Evolutionary conservation across 768 basidiomycete species (phyloP), one percentile per base, ranked within the genome.

Genomic region (Pleurotus tuber-regium): DNA sequence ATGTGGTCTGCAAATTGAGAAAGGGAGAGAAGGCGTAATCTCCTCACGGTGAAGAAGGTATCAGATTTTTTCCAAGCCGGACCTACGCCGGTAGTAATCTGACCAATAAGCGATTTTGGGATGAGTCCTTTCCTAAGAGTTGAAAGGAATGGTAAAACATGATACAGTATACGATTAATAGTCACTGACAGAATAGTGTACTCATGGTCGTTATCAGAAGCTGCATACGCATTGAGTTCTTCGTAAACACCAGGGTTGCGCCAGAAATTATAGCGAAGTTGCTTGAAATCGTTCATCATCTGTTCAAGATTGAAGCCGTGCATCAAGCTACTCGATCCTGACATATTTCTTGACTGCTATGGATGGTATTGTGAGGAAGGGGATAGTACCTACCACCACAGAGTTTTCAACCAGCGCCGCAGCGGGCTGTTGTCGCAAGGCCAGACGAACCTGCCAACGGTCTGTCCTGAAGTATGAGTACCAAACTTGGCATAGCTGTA

Each of bases 81-180:
- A 26, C 43, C 43, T 2, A 28, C 4, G 3, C 43, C 43, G 2
- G 25, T 30, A 3, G 28, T 46, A n/a, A 30, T 21, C 28, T 6
- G 25, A 16, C 43, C 43, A 3, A 46, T 14, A 0, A 46, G 43
- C 0, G 43, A 8, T 29, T 30, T 16, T 11, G 43, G 43, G 16
- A 46, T 18, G 26, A 46, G 21, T 9, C 43, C 43, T 28, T 46
- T 46, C 43, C 43, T 46, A 30, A 16, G 12, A 35, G n/a, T 38
- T 7, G 12, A 38, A 14, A 38, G 35, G n/a, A n/a, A n/a, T n/a
- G n/a, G n/a, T n/a, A n/a, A n/a, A n/a, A n/a, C n/a, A n/a, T n/a
- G n/a, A n/a, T n/a, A n/a, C n/a, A n/a, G n/a, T n/a, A n/a, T n/a
- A n/a, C n/a, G n/a, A n/a, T 14, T 6, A 38, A 19, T n/a, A 3